Percentiles rank a stretch among this genome's conserved stretches.
Conservation (phyloP, 139 green algal species). For the Chlamydomonas incerta region DNA sequence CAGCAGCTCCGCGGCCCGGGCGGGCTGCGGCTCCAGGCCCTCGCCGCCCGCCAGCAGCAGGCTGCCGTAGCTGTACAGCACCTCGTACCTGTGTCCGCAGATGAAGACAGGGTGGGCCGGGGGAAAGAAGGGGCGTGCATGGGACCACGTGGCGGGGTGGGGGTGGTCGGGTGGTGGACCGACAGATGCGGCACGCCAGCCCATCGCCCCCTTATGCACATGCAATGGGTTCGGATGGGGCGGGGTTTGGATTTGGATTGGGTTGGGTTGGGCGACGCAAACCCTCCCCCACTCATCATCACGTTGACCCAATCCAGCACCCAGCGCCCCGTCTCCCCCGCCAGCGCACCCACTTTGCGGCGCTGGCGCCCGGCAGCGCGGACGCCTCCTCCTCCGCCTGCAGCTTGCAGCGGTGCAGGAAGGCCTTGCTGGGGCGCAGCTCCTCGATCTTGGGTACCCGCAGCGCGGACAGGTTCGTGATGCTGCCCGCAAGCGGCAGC, state of each 20-base stretch:
- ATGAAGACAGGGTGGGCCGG: no score
- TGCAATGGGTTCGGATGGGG: no score
- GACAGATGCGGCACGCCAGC: no score
- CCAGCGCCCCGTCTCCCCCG: not conserved
- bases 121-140: no score
- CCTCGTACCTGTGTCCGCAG: slow-evolving; percentile 42
- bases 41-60: slow-evolving; percentile 45
- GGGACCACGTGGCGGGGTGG: no score
- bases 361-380: slow-evolving; percentile 32
- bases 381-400: slow-evolving; percentile 44
- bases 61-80: slow-evolving; percentile 38
- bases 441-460: slow-evolving; percentile 42
- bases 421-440: not conserved
- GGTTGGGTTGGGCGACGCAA: no score
- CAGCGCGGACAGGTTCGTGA: not conserved
- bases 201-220: no score
- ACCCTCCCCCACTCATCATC: no score
- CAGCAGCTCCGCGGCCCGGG: slow-evolving; percentile 45
- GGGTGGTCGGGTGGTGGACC: no score
- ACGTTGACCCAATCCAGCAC: no score
- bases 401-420: not conserved
- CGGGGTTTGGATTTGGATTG: not conserved
- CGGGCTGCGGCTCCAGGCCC: slow-evolving; percentile 33
- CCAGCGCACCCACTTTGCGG: not conserved
- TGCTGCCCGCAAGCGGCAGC: not conserved